Conservation (phyloP, 2,329 filamentous ascomycete genomes). For the Beauveria australis region DNA sequence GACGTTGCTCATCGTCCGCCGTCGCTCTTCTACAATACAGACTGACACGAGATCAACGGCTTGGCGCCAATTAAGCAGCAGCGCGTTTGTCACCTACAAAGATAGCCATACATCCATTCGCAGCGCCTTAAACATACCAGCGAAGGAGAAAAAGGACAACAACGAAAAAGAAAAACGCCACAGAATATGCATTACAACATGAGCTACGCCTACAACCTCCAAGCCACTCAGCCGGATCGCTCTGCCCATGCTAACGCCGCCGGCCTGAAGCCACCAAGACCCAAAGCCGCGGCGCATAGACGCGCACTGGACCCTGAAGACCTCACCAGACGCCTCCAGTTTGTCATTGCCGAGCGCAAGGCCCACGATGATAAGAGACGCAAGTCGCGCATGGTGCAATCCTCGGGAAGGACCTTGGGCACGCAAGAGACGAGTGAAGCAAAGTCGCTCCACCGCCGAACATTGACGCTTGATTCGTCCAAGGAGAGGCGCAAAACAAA, state of each 20-base stretch:
- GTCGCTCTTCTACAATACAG: not conserved
- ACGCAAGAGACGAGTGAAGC: slow-evolving; percentile 1
- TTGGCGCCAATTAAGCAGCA: not conserved
- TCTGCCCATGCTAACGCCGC: not conserved
- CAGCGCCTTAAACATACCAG: not conserved
- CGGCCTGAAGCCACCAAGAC: slow-evolving; percentile 8
- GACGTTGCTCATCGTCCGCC: not conserved
- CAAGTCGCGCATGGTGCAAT: not conserved
- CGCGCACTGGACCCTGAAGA: slow-evolving; percentile 45
- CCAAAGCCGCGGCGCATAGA: slow-evolving; percentile 14
- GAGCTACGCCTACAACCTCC: slow-evolving; percentile 18
- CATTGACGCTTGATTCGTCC: not conserved
- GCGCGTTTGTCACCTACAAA: not conserved
- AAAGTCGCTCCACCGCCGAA: not conserved
- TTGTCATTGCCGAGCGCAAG: slow-evolving; percentile 43
- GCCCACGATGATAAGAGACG: slow-evolving; percentile 27
- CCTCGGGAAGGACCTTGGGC: slow-evolving; percentile 3
- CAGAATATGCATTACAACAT: slow-evolving; percentile 19
- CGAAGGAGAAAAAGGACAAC: too few species aligned
- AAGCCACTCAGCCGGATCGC: slow-evolving; percentile 6
- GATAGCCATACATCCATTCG: not conserved
- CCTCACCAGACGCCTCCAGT: slow-evolving; percentile 41
- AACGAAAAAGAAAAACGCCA: not conserved
- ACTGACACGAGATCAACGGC: not conserved
- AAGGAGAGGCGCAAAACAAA: slow-evolving; percentile 10